Conservation (phyloP, 78 protist genomes). For the Monosiga brevicollis region DNA sequence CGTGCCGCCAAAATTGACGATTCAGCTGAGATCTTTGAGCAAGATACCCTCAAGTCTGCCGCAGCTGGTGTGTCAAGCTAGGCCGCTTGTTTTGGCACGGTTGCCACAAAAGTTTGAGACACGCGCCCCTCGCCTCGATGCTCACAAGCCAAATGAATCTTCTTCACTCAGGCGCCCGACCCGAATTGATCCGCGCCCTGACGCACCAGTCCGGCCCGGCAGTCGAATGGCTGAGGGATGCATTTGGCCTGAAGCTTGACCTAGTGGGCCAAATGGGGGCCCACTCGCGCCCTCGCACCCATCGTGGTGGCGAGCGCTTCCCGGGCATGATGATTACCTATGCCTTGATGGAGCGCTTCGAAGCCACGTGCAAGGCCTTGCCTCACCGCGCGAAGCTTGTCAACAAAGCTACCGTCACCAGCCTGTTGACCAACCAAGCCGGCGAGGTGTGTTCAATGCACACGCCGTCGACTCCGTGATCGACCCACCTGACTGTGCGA, state of each 20-base stretch:
- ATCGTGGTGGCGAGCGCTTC: constrained; percentile 13
- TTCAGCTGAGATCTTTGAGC: constrained; percentile 15
- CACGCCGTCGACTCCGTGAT: too few species aligned
- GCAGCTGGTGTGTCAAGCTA: too few species aligned
- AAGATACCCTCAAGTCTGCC: constrained; percentile 45
- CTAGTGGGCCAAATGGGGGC: not conserved
- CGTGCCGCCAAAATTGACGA: constrained; percentile 16
- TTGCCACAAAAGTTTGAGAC: not conserved
- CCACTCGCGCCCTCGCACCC: constrained; percentile 16
- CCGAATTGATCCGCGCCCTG: constrained; percentile 4
- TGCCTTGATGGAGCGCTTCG: constrained; percentile 11
- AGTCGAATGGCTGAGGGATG: constrained; percentile 2
- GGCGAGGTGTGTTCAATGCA: too few species aligned
- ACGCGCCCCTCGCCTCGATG: not conserved
- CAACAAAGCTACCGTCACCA: constrained; percentile 9
- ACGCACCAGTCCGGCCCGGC: constrained; percentile 5
- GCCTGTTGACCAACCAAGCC: not conserved
- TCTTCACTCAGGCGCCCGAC: constrained; percentile 1
- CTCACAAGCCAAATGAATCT: not conserved
- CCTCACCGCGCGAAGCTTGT: constrained; percentile 5
- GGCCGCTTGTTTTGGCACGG: too few species aligned
- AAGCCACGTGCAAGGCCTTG: not conserved
- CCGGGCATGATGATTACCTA: constrained; percentile 26
- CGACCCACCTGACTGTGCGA: too few species aligned
- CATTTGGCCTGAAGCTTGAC: not conserved